Evolutionary conservation across 192 early-diverging fungal species (phyloP).

Genomic region (Chytriomyces sp.): DNA sequence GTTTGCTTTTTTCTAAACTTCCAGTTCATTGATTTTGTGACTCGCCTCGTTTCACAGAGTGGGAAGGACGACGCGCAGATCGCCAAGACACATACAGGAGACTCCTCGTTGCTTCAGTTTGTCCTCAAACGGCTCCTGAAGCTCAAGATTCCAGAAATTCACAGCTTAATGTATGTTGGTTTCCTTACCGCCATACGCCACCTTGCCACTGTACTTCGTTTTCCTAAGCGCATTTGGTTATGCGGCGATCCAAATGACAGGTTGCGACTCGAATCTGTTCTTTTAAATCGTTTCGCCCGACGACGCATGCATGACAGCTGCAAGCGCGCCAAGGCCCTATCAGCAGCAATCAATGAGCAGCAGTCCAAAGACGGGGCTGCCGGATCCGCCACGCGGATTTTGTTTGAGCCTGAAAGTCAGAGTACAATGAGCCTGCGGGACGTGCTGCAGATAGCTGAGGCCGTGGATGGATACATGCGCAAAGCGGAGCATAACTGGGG

Average conservation of each 20-base stretch:
- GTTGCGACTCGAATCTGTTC: slow-evolving; percentile 17
- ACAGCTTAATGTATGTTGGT: slow-evolving; percentile 1
- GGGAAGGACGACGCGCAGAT: slow-evolving; percentile 22
- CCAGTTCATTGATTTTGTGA: neutral
- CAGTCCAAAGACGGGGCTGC: too few relatives aligned
- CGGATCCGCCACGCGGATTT: neutral
- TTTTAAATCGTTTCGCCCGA: slow-evolving; percentile 11
- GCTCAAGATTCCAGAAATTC: neutral
- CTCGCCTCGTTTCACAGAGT: neutral
- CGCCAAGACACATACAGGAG: neutral
- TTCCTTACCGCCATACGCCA: neutral
- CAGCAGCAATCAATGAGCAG: neutral
- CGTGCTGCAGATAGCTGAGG: neutral
- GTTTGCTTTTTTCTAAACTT: neutral
- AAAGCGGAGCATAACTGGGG: slow-evolving; percentile 22
- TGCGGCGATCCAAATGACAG: neutral
- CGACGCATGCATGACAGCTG: neutral
- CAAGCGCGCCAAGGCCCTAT: slow-evolving; percentile 2
- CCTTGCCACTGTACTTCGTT: too few relatives aligned
- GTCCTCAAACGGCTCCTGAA: slow-evolving; percentile 8
- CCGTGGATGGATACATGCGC: neutral
- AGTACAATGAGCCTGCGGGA: slow-evolving; percentile 3
- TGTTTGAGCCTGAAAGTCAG: neutral
- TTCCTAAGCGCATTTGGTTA: neutral
- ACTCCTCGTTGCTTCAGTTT: slow-evolving; percentile 20